Conservation (phyloP, 2,329 filamentous ascomycete species). For the Aspergillus sp. region DNA sequence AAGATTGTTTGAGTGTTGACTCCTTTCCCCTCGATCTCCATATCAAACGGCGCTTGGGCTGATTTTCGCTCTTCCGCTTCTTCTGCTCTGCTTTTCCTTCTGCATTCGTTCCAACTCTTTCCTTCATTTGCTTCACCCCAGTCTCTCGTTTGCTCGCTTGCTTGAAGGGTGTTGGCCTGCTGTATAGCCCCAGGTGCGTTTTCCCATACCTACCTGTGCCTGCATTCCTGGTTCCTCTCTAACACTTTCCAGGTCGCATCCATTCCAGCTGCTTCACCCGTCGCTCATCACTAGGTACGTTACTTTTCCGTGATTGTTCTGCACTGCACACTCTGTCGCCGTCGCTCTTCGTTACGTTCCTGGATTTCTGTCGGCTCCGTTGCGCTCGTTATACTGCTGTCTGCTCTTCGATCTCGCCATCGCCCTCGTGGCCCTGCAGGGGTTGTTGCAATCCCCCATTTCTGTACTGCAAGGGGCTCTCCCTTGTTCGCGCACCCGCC, state of each 20-base stretch:
- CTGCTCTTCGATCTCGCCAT: not conserved
- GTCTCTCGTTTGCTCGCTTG: slow-evolving; percentile 10
- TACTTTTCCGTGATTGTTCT: not conserved
- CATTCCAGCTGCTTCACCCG: not conserved
- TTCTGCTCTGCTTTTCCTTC: slow-evolving; percentile 7
- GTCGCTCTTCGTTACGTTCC: not conserved
- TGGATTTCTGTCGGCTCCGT: not conserved
- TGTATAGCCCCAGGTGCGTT: slow-evolving; percentile 2
- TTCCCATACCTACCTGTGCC: not conserved
- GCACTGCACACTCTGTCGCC: not conserved
- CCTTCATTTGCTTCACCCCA: not conserved
- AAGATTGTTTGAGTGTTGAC: not conserved
- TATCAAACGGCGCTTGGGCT: slow-evolving; percentile 3
- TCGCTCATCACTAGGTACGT: slow-evolving; percentile 6
- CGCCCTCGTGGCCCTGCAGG: slow-evolving; percentile 10
- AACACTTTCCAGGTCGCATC: slow-evolving; percentile 4
- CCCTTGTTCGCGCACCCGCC: slow-evolving; percentile 14
- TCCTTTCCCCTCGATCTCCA: not conserved
- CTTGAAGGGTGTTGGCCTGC: slow-evolving; percentile 7
- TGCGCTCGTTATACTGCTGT: too few relatives aligned
- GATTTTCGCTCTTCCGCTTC: slow-evolving; percentile 1
- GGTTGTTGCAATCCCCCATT: not conserved
- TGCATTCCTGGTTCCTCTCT: slow-evolving; percentile 4
- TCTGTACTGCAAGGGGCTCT: slow-evolving; percentile 11
- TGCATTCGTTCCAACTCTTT: slow-evolving; percentile 11